These are phyloP conservation scores for Cymbopogon flexuosus DNA, from an alignment of 202 grass and related monocot genomes.

Conservation along the genomic window DNA sequence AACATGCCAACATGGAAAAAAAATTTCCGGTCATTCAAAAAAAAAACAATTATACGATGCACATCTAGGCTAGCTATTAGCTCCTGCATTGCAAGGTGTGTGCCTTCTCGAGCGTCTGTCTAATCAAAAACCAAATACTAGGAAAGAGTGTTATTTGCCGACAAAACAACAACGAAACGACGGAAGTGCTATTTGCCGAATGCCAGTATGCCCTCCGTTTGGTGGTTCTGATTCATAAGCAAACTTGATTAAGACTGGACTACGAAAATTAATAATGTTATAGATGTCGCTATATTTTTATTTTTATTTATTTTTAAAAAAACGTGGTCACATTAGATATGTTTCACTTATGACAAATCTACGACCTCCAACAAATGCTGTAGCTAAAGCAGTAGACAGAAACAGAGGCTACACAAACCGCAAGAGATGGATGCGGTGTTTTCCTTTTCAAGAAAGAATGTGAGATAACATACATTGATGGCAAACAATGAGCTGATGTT, in stretches of 20 bases:
- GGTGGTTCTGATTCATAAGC: neutral
- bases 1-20: neutral
- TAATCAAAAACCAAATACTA: neutral
- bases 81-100: no score
- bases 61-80: no score
- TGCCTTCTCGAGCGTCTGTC: no score
- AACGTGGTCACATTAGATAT: neutral
- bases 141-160: no score
- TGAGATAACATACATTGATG: conserved; percentile 38
- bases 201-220: neutral
- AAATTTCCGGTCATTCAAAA: neutral
- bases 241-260: neutral
- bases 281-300: neutral
- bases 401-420: conserved; percentile 16
- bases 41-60: neutral
- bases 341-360: neutral
- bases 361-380: neutral
- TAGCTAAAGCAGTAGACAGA: neutral
- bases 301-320: neutral
- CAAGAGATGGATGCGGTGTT: conserved; percentile 8
- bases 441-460: conserved; percentile 45
- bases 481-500: conserved; percentile 44
- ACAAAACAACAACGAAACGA: neutral
- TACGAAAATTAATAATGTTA: neutral
- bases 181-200: neutral